phyloP scores from a whole-genome alignment of 768 basidiomycete species.

The Galerina sulciceps region DNA sequence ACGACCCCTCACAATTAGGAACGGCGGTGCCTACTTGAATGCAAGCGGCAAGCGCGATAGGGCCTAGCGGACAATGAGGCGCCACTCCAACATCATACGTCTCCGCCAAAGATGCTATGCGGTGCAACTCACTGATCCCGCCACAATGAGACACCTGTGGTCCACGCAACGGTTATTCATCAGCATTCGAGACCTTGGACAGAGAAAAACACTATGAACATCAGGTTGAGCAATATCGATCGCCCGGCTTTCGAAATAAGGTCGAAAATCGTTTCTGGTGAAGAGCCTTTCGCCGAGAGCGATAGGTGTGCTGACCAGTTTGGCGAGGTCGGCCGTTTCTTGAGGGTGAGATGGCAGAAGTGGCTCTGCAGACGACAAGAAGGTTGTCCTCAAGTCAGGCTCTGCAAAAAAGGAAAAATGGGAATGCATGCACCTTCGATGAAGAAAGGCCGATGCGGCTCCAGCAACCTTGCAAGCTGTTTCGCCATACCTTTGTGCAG shows the following conservation, averaged over 20 bases:
- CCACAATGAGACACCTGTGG: conserved; percentile 60
- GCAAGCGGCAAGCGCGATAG: conserved; percentile 73
- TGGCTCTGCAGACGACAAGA: conserved; percentile 42
- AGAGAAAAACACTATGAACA: conserved; percentile 33
- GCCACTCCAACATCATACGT: conserved; percentile 75
- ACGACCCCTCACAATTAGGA: conserved; percentile 54
- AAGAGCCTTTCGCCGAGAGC: conserved; percentile 67
- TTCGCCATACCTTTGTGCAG: conserved; percentile 73
- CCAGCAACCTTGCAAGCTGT: conserved; percentile 64
- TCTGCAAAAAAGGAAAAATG: background rate
- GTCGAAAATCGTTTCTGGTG: conserved; percentile 64
- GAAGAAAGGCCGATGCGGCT: conserved; percentile 63
- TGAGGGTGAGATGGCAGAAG: conserved; percentile 62
- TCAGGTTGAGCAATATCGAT: conserved; percentile 76
- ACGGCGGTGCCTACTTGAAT: conserved; percentile 63
- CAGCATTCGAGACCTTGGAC: background rate
- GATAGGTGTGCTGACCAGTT: conserved; percentile 60
- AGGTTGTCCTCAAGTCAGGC: background rate
- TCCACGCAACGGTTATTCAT: background rate
- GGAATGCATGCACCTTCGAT: conserved; percentile 52
- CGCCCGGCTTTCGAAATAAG: conserved; percentile 64
- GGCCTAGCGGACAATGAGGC: conserved; percentile 75
- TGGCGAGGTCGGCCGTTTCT: conserved; percentile 64
- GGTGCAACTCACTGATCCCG: conserved; percentile 60
- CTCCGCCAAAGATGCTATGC: conserved; percentile 63